These are phyloP conservation scores for Leishmania turanica DNA, from an alignment of 208 protist genomes.

Conservation along the genomic window DNA sequence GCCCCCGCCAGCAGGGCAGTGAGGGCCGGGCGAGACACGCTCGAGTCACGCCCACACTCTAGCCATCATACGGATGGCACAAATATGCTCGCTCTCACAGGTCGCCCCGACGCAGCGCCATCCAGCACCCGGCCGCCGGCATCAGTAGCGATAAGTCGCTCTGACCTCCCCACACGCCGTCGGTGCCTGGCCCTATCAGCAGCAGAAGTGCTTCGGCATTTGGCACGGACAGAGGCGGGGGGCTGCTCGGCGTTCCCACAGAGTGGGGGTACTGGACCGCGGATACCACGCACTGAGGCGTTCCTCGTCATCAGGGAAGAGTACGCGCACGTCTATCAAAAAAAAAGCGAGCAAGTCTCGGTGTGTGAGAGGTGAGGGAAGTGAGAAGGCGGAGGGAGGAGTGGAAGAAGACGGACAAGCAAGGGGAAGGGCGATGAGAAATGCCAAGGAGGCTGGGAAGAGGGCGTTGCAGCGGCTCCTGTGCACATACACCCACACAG, in stretches of 20 bases:
- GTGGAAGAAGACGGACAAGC: not conserved
- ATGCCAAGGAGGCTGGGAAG: not conserved
- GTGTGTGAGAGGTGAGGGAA: not conserved
- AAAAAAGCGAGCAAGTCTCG: not conserved
- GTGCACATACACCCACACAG: not conserved
- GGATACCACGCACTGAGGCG: not conserved
- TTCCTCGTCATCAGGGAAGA: not conserved
- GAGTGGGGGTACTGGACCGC: not conserved
- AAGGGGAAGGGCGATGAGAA: not conserved
- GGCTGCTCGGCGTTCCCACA: not conserved
- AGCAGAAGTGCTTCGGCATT: not conserved
- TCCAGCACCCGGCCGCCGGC: not conserved
- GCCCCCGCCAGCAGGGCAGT: not conserved
- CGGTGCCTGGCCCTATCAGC: not conserved
- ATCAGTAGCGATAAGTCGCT: not conserved
- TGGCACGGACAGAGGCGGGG: not conserved
- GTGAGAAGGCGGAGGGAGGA: not conserved
- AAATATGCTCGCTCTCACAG: not conserved
- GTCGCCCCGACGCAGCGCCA: not conserved
- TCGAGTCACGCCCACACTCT: not conserved
- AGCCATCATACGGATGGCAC: not conserved
- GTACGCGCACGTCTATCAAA: not conserved
- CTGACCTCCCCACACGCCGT: not conserved
- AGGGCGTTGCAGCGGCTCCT: not conserved
- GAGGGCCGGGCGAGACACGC: not conserved